Percentiles rank a stretch among this genome's conserved stretches.
Conservation (phyloP, 164 flowering plant species). For the Dillenia turbinata region DNA sequence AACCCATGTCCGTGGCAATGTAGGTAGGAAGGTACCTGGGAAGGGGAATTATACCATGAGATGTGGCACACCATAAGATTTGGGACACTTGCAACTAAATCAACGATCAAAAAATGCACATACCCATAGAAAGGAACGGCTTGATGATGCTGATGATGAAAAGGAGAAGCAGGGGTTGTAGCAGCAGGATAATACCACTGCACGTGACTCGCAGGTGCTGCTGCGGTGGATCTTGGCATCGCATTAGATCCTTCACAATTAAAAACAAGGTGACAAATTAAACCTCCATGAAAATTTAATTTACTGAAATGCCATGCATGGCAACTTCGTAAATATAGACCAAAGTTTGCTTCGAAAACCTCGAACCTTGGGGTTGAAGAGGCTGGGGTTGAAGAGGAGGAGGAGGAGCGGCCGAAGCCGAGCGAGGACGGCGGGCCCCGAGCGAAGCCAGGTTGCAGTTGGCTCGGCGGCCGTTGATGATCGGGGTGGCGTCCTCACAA, state of each 20-base stretch:
- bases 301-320: neutral
- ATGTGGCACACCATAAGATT: neutral
- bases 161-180: constrained; percentile 38
- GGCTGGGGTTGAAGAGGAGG: constrained; percentile 1
- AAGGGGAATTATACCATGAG: neutral
- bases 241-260: constrained; percentile 33
- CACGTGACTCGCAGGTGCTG: constrained; percentile 39
- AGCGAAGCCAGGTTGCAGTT: constrained; percentile 94
- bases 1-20: constrained; percentile 49
- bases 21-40: constrained; percentile 65
- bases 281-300: constrained; percentile 2
- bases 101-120: neutral
- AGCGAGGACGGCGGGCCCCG: constrained; percentile 71
- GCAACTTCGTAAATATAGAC: neutral
- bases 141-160: constrained; percentile 51
- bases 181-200: constrained; percentile 83
- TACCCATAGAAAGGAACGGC: constrained; percentile 77
- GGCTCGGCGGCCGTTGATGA: constrained; percentile 89
- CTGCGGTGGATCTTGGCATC: constrained; percentile 41
- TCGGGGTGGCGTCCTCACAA: constrained; percentile 79
- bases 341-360: neutral
- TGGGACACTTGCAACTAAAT: neutral
- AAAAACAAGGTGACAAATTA: neutral
- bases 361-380: constrained; percentile 26
- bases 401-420: constrained; percentile 30